Percentiles rank a stretch among this genome's conserved stretches.
Evolutionary conservation across 331 rosid genomes (phyloP).

Genomic region (Acacia concinna): DNA sequence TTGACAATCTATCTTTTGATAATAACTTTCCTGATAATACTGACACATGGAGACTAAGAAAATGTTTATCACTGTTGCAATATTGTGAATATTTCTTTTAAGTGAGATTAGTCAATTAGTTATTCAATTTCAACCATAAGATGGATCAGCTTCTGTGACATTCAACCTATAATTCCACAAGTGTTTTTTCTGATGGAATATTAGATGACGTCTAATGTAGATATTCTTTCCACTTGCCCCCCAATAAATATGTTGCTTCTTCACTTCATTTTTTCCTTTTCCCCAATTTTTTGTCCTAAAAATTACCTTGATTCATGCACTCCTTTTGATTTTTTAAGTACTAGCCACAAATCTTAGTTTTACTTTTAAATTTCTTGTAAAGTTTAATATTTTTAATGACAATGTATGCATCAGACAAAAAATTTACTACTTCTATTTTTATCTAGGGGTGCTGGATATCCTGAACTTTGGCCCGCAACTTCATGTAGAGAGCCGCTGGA

Average conservation of each 20-base stretch:
- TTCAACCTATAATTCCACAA: slow-evolving; percentile 6
- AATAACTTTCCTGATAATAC: slow-evolving; percentile 8
- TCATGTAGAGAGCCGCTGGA: slow-evolving; percentile 90
- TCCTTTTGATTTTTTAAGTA: neutral
- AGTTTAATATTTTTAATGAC: slow-evolving; percentile 14
- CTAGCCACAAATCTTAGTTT: neutral
- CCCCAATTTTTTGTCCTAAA: slow-evolving; percentile 16
- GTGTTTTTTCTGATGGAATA: slow-evolving; percentile 15
- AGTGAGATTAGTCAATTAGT: neutral
- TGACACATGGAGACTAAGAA: neutral
- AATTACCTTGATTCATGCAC: slow-evolving; percentile 17
- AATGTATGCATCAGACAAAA: neutral
- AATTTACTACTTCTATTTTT: slow-evolving; percentile 7
- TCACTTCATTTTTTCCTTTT: slow-evolving; percentile 1
- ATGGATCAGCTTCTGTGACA: slow-evolving; percentile 4
- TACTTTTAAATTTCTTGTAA: neutral
- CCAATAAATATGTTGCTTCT: neutral
- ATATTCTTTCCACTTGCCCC: slow-evolving; percentile 1
- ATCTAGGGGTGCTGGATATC: slow-evolving; percentile 93
- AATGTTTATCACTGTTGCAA: neutral
- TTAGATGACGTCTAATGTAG: slow-evolving; percentile 8
- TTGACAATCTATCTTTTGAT: neutral
- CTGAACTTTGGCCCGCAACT: slow-evolving; percentile 93
- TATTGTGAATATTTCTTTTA: slow-evolving; percentile 6
- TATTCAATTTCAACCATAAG: neutral